A percentile compares a stretch with the other conserved stretches of the same genome.
These are phyloP conservation scores for Fusarium lyarnte DNA, from an alignment of 2,329 filamentous ascomycete species.

Conservation along the genomic window DNA sequence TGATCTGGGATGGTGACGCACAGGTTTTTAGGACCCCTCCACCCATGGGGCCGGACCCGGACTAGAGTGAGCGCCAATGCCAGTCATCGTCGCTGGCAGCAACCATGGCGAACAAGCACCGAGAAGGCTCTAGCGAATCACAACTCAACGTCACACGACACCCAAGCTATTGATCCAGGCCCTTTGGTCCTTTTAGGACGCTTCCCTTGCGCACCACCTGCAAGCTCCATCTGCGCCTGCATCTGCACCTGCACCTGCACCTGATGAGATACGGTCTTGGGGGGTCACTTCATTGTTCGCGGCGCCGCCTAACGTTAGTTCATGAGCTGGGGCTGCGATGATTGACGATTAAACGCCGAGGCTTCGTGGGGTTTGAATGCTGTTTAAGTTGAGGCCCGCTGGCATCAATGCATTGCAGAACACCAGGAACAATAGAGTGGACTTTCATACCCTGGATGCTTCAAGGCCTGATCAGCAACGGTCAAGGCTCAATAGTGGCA, in stretches of 20 bases:
- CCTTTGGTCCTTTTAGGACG: conserved; percentile 3
- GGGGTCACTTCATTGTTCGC: conserved; percentile 14
- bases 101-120: conserved; percentile 23
- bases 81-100: conserved; percentile 45
- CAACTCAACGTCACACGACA: neutral
- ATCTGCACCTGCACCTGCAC: conserved; percentile 24
- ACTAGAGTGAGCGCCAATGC: conserved; percentile 44
- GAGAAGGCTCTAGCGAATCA: conserved; percentile 12
- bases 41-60: conserved; percentile 38
- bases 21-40: conserved; percentile 42
- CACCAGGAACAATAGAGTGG: neutral
- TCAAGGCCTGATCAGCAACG: neutral
- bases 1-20: conserved; percentile 45
- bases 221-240: conserved; percentile 23
- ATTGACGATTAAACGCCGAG: conserved; percentile 13
- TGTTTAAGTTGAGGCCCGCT: conserved; percentile 21
- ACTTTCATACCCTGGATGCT: neutral
- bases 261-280: conserved; percentile 28
- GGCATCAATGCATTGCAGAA: conserved; percentile 14
- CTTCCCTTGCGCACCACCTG: conserved; percentile 4
- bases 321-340: conserved; percentile 10
- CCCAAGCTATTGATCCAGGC: conserved; percentile 29
- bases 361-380: conserved; percentile 17
- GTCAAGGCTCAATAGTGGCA: neutral
- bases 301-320: conserved; percentile 3